Evolutionary conservation across 1,284 basidiomycete species (phyloP), one percentile per base, ranked within the genome.

Genomic region (Cryptococcus sp.): DNA sequence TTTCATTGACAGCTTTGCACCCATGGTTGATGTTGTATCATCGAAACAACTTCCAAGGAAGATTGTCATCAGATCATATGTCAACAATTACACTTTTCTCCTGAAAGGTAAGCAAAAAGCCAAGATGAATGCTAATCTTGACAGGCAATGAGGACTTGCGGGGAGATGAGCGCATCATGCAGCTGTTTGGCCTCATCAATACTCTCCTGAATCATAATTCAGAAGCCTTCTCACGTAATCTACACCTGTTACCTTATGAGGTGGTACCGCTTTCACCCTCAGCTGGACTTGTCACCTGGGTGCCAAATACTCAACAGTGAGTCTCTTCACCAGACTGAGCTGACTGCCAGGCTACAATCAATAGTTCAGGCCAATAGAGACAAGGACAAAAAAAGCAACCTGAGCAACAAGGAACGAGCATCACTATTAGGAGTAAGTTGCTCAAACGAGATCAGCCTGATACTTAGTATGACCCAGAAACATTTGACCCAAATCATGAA

Each of bases 161-260:
- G 55, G 72, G 70, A 10, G 73, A 77, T 54, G 73, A 77, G 54
- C 62, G 73, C 15, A 75, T 77, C 53, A 77, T 77, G 73, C 75
- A 77, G 61, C 62, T 77, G n/a, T 75, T 77, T 60, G 70, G 68
- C 3, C 62, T 77, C 5, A 70, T 73, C 57, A 77, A 77, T 46
- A 71, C 69, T 1, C 56, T 77, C 25, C 65, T 77, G 19, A 74
- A 71, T 48, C 73, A 76, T 49, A 66, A 71, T 45, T 57, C 58
- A 2, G 73, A 76, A 23, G 69, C 75, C 1, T 77, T 76, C 53
- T 55, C 58, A 16, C 63, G 75, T 1, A 73, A 76, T 52, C 62
- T 77, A 7, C 72, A 76, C 53, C 50, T 72, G 15, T 47, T 72
- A 47, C 72, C 73, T 1, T 76, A 74, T 57, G 65, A 69, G 53